phyloP scores from a whole-genome alignment of 1,139 yeast genomes.

The Pichia sp. region DNA sequence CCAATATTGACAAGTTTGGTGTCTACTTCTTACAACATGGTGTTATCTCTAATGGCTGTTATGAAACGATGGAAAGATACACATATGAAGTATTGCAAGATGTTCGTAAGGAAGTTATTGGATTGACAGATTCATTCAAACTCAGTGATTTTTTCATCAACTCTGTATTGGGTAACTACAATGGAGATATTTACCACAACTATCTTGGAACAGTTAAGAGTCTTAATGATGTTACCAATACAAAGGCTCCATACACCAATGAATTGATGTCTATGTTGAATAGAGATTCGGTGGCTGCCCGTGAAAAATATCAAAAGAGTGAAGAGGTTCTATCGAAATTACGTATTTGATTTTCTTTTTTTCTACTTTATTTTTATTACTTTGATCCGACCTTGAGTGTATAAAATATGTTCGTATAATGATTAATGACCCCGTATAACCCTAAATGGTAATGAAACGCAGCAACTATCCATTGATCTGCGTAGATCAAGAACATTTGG shows the following conservation, averaged over 20 bases:
- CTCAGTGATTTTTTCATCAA: conserved; percentile 82
- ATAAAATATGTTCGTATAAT: too few relatives aligned
- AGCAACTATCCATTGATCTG: too few relatives aligned
- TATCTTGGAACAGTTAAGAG: conserved; percentile 56
- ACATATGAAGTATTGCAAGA: conserved; percentile 45
- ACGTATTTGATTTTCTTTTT: neutral
- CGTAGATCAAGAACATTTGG: too few relatives aligned
- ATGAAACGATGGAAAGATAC: conserved; percentile 33
- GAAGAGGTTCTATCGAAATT: conserved; percentile 40
- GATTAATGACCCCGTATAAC: too few relatives aligned
- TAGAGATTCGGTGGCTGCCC: conserved; percentile 46
- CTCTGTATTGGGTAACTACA: conserved; percentile 79
- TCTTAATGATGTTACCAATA: conserved; percentile 50
- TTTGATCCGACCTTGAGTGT: too few relatives aligned
- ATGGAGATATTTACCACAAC: conserved; percentile 85
- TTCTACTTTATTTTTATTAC: too few relatives aligned
- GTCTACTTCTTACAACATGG: conserved; percentile 72
- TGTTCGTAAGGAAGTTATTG: conserved; percentile 71
- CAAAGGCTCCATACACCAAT: conserved; percentile 61
- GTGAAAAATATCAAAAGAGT: conserved; percentile 49
- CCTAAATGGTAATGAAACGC: too few relatives aligned
- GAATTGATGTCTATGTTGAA: conserved; percentile 51
- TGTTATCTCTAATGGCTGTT: conserved; percentile 48
- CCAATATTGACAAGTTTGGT: conserved; percentile 73
- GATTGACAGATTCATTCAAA: conserved; percentile 88